These are phyloP conservation scores for Teratosphaeria gauchensis DNA, from an alignment of 2,329 filamentous ascomycete species.

Conservation along the genomic window DNA sequence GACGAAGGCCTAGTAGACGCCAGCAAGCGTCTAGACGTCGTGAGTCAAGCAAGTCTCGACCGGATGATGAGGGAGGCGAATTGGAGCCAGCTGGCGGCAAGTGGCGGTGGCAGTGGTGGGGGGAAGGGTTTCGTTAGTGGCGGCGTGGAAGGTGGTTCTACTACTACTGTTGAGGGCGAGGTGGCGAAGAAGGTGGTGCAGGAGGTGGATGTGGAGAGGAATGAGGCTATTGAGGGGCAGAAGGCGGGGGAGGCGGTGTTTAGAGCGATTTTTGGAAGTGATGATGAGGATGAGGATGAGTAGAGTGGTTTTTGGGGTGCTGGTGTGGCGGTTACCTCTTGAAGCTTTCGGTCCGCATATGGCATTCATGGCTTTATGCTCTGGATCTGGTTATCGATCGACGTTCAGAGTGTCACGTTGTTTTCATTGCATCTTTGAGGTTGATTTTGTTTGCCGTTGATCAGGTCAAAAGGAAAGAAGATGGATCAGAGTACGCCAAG, in stretches of 20 bases:
- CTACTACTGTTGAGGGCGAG: constrained; percentile 3
- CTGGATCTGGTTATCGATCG: no score
- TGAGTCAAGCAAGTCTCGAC: constrained; percentile 48
- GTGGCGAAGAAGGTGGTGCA: constrained; percentile 13
- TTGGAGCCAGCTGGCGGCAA: constrained; percentile 13
- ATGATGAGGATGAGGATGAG: constrained; percentile 34
- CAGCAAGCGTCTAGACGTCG: constrained; percentile 42
- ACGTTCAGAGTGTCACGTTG: no score
- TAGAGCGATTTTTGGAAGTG: constrained; percentile 84
- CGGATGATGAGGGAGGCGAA: constrained; percentile 43
- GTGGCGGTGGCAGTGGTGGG: neutral
- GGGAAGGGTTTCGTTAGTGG: neutral
- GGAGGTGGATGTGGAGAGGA: constrained; percentile 59
- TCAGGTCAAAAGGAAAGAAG: no score
- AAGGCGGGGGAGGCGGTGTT: constrained; percentile 74
- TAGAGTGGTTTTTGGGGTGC: no score
- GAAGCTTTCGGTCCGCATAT: no score
- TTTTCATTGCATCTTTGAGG: no score
- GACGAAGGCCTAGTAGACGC: constrained; percentile 35
- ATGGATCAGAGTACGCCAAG: no score
- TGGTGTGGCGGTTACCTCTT: neutral
- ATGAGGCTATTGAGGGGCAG: constrained; percentile 66
- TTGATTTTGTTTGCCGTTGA: no score
- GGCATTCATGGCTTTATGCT: no score
- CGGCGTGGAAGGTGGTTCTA: neutral